Conservation (phyloP, 108 stramenopile species). For the Nitzschia putrida region DNA sequence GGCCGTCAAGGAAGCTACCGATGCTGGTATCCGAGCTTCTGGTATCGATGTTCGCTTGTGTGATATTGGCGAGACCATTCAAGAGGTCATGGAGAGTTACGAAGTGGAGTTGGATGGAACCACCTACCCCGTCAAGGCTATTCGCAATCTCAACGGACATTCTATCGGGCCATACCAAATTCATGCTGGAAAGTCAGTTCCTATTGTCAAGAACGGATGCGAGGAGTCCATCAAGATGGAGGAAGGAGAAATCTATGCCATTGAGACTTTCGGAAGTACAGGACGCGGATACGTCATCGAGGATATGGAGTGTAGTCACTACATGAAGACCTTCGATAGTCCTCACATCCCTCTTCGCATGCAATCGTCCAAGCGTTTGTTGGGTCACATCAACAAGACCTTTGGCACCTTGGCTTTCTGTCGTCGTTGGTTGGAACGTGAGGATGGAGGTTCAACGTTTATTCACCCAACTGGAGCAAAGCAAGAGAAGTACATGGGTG, state of each 20-base stretch:
- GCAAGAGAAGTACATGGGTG: slow-evolving; percentile 97
- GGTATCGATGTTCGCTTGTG: slow-evolving; percentile 97
- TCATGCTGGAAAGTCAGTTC: slow-evolving; percentile 96
- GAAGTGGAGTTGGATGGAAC: slow-evolving; percentile 95
- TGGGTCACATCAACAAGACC: slow-evolving; percentile 98
- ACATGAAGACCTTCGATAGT: slow-evolving; percentile 96
- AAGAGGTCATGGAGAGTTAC: slow-evolving; percentile 98
- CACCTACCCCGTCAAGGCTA: slow-evolving; percentile 89
- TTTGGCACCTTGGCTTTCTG: slow-evolving; percentile 99
- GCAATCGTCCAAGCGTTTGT: slow-evolving; percentile 85
- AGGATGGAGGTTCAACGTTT: slow-evolving; percentile 89
- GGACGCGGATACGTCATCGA: slow-evolving; percentile 96
- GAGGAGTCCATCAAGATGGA: slow-evolving; percentile 97
- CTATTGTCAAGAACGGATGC: slow-evolving; percentile 90
- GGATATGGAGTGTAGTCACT: slow-evolving; percentile 98
- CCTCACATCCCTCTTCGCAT: slow-evolving; percentile 95
- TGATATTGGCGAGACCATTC: slow-evolving; percentile 95
- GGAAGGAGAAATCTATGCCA: slow-evolving; percentile 98
- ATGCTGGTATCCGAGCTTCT: slow-evolving; percentile 89
- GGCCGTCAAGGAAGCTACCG: slow-evolving; percentile 93
- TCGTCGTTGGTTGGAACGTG: slow-evolving; percentile 97
- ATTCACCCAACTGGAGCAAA: slow-evolving; percentile 86
- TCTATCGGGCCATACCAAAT: slow-evolving; percentile 97
- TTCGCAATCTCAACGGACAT: slow-evolving; percentile 98
- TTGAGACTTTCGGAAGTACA: slow-evolving; percentile 98